Base-by-base conservation (phyloP, 129 eudicot species). In the Centella asiatica region DNA sequence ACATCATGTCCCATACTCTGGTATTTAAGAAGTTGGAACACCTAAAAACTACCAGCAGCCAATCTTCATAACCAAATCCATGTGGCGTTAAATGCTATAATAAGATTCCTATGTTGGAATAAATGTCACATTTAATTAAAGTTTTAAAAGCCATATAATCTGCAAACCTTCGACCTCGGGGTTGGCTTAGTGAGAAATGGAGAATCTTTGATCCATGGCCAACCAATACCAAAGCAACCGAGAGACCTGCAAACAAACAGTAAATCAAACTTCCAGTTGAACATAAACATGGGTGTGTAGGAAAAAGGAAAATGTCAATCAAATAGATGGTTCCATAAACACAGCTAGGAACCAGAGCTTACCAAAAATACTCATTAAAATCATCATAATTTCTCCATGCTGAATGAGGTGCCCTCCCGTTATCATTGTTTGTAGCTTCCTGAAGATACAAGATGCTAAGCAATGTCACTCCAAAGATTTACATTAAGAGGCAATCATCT, bases 331-430 rank as follows among this genome's bases (percentile, higher is more conserved):
- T n/a, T n/a, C n/a, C n/a, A n/a, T 36, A 58, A 23, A 62, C 12
- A 26, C 26, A 44, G 62, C 28, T 67, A 39, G 2, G 34, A 70
- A 44, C 27, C 4, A 62, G 44, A 53, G 40, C 88, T 77, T 65
- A 93, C 96, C 99, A 93, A 59, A 93, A 93, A 42, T 80, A 93
- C 71, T 93, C 99, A 67, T 93, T 93, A 25, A 93, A 93, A 62
- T 93, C 99, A 47, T 93, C 99, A 78, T 93, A 93, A 58, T 87
- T 92, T 84, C 99, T 93, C 99, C 99, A 93, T 1, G 83, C 81
- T 1, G 99, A 93, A 82, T 93, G 99, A 67, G 99, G 88, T 33
- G 90, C 95, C 64, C 85, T 76, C 46, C 99, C 99, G 66, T 93
- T 82, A 44, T 82, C 76, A 59, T 87, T 93, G 78, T 81, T 93